phyloP scores from a whole-genome alignment of 2,329 filamentous ascomycete genomes.

The Nothophoma quercina region DNA sequence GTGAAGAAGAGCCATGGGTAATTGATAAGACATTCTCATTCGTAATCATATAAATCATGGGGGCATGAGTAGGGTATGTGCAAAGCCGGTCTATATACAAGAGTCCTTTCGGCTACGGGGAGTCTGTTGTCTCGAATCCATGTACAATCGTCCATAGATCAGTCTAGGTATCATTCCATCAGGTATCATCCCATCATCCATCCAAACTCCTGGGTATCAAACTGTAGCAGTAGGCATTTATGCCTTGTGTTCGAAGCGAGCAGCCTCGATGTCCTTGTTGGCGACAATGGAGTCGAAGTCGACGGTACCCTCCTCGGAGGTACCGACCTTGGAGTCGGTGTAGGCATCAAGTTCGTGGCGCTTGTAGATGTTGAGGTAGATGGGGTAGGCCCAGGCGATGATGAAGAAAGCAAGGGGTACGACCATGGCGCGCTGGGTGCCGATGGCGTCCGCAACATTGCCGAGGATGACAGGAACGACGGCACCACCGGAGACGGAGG shows the following conservation, averaged over 20 bases:
- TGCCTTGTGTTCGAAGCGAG: conserved; percentile 26
- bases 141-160: conserved; percentile 2
- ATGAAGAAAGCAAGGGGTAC: conserved; percentile 46
- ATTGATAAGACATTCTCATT: conserved; percentile 2
- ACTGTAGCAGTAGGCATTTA: not conserved
- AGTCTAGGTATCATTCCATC: conserved; percentile 15
- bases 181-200: conserved; percentile 13
- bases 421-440: conserved; percentile 46
- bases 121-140: not conserved
- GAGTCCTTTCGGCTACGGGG: conserved; percentile 8
- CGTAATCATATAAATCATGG: conserved; percentile 12
- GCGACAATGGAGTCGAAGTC: conserved; percentile 37
- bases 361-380: conserved; percentile 48
- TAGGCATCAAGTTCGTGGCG: conserved; percentile 48
- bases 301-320: conserved; percentile 25
- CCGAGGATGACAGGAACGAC: conserved; percentile 47
- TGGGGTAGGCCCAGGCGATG: conserved; percentile 45
- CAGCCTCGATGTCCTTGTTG: conserved; percentile 35
- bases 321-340: conserved; percentile 41
- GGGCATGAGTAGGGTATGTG: conserved; percentile 20
- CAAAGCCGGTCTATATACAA: conserved; percentile 20
- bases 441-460: conserved; percentile 45
- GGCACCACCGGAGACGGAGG: conserved; percentile 48
- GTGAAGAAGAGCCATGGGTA: no score
- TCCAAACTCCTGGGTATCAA: conserved; percentile 7